Evolutionary conservation across 2,329 filamentous ascomycete species (phyloP).

Genomic region (Fusarium tuaranense): DNA sequence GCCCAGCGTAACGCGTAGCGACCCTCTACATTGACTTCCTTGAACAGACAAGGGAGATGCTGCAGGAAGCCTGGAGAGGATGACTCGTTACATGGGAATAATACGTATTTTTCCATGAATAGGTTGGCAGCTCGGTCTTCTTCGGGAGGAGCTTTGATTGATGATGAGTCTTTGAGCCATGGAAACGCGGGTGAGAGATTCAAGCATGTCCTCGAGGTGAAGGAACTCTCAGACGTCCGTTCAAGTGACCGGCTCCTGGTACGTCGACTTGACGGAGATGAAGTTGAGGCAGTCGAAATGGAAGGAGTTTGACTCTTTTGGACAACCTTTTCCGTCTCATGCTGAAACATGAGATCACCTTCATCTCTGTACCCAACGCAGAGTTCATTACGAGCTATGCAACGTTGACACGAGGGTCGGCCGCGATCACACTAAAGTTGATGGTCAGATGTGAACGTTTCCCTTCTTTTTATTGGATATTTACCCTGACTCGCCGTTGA

Average conservation of each 20-base stretch:
- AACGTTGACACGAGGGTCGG: conserved; percentile 51
- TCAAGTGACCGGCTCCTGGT: conserved; percentile 34
- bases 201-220: background rate
- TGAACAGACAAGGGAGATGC: conserved; percentile 52
- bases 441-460: background rate
- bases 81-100: conserved; percentile 51
- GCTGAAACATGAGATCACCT: conserved; percentile 50
- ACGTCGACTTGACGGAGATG: conserved; percentile 5
- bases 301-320: conserved; percentile 25
- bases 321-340: conserved; percentile 50
- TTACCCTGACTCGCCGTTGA: conserved; percentile 45
- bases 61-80: conserved; percentile 55
- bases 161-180: conserved; percentile 39
- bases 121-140: conserved; percentile 47
- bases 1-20: conserved; percentile 53
- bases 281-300: conserved; percentile 1
- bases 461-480: too few species aligned
- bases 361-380: conserved; percentile 55
- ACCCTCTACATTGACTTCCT: conserved; percentile 52
- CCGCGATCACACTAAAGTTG: conserved; percentile 47
- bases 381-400: conserved; percentile 50
- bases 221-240: background rate
- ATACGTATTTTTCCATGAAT: conserved; percentile 55
- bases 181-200: conserved; percentile 22
- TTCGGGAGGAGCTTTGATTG: background rate